phyloP scores from a whole-genome alignment of 192 early-diverging fungal genomes.

The Backusella australiensis region DNA sequence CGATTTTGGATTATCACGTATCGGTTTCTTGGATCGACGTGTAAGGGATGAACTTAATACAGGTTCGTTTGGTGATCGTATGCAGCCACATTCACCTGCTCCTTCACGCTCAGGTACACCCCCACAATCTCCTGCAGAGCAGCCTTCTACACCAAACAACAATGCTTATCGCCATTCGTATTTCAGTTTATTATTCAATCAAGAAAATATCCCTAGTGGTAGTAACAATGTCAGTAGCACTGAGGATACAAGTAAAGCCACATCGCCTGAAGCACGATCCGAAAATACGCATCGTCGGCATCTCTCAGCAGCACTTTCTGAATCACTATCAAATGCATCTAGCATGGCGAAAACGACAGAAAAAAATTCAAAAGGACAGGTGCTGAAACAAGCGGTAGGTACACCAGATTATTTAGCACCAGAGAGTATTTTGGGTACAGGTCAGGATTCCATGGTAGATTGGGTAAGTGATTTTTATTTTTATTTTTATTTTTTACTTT shows the following conservation, averaged over 20 bases:
- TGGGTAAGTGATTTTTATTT: constrained; percentile 58
- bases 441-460: constrained; percentile 85
- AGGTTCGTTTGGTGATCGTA: not conserved
- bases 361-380: not conserved
- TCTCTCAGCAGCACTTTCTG: constrained; percentile 7
- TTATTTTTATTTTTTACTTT: not conserved
- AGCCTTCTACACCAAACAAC: constrained; percentile 11
- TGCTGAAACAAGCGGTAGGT: constrained; percentile 48
- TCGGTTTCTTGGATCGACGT: constrained; percentile 83
- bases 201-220: constrained; percentile 28
- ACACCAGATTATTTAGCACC: constrained; percentile 90
- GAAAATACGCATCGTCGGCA: not conserved
- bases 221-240: constrained; percentile 25
- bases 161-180: constrained; percentile 34
- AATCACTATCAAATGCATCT: constrained; percentile 1
- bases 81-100: constrained; percentile 25
- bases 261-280: not conserved
- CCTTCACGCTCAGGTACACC: constrained; percentile 36
- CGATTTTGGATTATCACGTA: constrained; percentile 83
- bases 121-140: constrained; percentile 17
- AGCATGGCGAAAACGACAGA: not conserved
- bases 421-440: constrained; percentile 83
- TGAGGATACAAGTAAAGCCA: not conserved
- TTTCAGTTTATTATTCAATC: constrained; percentile 41
- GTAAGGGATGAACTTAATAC: constrained; percentile 53